These are phyloP conservation scores for Saturnispora quitensis DNA, from an alignment of 805 yeast genomes.

Conservation along the genomic window DNA sequence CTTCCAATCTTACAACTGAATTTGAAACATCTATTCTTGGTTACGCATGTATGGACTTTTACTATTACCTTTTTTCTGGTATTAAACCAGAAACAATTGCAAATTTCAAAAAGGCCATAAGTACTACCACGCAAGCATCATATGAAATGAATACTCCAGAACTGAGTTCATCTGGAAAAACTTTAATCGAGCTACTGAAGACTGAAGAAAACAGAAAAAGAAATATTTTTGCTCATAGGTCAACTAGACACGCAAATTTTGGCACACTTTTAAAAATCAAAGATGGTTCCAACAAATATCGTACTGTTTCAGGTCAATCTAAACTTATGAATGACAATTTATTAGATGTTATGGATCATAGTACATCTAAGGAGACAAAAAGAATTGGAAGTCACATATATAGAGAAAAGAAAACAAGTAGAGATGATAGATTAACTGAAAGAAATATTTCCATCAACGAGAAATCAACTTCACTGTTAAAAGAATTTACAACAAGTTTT, in stretches of 20 bases:
- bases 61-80: conserved; percentile 55
- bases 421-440: conserved; percentile 7
- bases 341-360: conserved; percentile 54
- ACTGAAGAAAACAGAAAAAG: conserved; percentile 49
- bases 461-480: conserved; percentile 17
- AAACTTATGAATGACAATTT: conserved; percentile 38
- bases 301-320: conserved; percentile 63
- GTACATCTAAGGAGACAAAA: conserved; percentile 49
- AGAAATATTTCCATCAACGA: background rate
- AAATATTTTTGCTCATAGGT: conserved; percentile 15
- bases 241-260: conserved; percentile 73
- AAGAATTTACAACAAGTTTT: conserved; percentile 46
- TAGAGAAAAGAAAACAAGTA: conserved; percentile 38
- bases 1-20: conserved; percentile 55
- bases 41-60: conserved; percentile 56
- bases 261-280: conserved; percentile 77
- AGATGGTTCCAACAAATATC: conserved; percentile 40
- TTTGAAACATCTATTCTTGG: conserved; percentile 56
- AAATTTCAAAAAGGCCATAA: background rate
- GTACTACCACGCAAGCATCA: background rate
- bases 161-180: conserved; percentile 16
- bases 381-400: conserved; percentile 33
- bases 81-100: conserved; percentile 31
- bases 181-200: conserved; percentile 42
- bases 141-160: background rate